Conservation (phyloP, 495 filamentous ascomycete genomes). For the Lophium mytilinum region DNA sequence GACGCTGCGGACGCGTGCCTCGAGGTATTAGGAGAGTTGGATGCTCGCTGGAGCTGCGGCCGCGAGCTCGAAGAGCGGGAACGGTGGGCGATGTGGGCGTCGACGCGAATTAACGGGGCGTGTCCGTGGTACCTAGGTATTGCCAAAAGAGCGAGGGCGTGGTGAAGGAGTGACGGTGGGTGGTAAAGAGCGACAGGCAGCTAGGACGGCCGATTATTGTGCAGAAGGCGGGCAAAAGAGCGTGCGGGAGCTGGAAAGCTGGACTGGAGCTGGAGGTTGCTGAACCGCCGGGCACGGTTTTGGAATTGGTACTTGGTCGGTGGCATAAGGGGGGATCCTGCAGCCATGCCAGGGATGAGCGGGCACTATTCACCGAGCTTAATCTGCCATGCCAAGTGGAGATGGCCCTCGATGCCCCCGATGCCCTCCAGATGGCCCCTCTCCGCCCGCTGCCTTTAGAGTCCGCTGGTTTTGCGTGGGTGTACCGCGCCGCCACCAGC, state of each 20-base stretch:
- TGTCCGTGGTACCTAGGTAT: background rate
- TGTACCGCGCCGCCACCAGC: background rate
- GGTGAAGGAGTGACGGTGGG: background rate
- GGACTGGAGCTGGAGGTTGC: too few relatives aligned
- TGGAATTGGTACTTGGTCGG: conserved; percentile 10
- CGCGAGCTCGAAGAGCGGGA: background rate
- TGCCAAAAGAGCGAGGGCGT: background rate
- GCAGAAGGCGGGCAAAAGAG: background rate
- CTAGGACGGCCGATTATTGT: background rate
- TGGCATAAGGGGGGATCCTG: conserved; percentile 19
- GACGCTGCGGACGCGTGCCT: conserved; percentile 21
- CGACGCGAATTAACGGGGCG: background rate
- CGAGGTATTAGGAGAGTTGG: conserved; percentile 4
- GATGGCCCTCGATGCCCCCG: too few relatives aligned
- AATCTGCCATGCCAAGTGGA: background rate
- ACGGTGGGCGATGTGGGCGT: background rate
- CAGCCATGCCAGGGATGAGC: conserved; percentile 3
- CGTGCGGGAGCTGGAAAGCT: background rate
- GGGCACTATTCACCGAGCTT: conserved; percentile 13
- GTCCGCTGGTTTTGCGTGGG: background rate
- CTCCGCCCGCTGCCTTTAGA: background rate
- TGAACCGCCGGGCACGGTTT: background rate
- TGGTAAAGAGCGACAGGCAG: conserved; percentile 8
- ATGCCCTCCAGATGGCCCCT: too few relatives aligned
- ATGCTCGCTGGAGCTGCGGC: background rate